Conservation (phyloP, 2,329 filamentous ascomycete genomes). For the Aspergillus sp. region DNA sequence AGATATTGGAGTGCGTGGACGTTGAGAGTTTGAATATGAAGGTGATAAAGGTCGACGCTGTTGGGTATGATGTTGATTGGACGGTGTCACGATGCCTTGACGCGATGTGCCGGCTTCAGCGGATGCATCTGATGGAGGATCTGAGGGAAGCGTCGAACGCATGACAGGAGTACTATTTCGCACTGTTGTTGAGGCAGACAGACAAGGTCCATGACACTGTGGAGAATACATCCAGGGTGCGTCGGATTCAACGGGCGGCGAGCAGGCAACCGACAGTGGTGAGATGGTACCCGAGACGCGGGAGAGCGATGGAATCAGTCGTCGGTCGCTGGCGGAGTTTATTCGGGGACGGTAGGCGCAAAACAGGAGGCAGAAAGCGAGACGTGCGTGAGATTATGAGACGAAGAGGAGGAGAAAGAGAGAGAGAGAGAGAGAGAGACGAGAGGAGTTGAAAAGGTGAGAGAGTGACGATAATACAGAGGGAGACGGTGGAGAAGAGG, state of each 20-base stretch:
- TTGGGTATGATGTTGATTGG: constrained; percentile 13
- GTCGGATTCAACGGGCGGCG: constrained; percentile 8
- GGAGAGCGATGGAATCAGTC: not conserved
- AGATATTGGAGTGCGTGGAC: constrained; percentile 14
- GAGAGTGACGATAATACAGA: constrained; percentile 15
- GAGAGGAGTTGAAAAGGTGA: constrained; percentile 7
- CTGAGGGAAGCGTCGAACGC: constrained; percentile 25
- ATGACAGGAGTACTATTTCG: constrained; percentile 30
- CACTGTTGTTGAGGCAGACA: constrained; percentile 23
- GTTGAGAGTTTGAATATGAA: constrained; percentile 15
- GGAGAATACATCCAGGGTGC: constrained; percentile 32
- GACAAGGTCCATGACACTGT: constrained; percentile 32
- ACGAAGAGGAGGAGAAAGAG: not conserved
- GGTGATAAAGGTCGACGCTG: constrained; percentile 22
- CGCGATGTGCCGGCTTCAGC: constrained; percentile 16
- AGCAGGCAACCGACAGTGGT: constrained; percentile 4
- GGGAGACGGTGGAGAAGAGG: constrained; percentile 19
- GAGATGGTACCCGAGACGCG: not conserved
- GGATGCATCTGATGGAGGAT: constrained; percentile 18
- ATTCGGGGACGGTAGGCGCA: not conserved
- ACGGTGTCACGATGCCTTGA: constrained; percentile 15
- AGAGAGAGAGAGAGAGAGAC: constrained; percentile 9
- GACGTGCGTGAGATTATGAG: constrained; percentile 6
- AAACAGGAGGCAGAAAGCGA: constrained; percentile 16
- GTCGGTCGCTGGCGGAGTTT: not conserved